These are phyloP conservation scores for Leucosporidium creatinivorum DNA, from an alignment of 768 basidiomycete species.

Conservation along the genomic window DNA sequence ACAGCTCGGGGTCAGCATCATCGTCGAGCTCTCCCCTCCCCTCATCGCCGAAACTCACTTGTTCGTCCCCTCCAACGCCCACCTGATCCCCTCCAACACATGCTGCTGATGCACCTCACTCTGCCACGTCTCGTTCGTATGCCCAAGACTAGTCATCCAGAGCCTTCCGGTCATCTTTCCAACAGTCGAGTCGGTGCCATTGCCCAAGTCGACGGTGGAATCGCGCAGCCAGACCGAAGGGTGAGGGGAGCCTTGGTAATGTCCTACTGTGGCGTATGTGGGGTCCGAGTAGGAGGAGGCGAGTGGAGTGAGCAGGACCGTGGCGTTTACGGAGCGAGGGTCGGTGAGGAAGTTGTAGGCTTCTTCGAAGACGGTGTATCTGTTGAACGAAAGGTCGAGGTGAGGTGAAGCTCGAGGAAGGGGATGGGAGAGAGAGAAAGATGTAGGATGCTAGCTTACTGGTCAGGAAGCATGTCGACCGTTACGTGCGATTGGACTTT, in stretches of 20 bases:
- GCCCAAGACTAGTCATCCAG: slow-evolving; percentile 19
- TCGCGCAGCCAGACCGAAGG: slow-evolving; percentile 28
- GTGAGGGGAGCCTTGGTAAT: slow-evolving; percentile 23
- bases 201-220: slow-evolving; percentile 18
- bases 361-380: slow-evolving; percentile 38
- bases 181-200: slow-evolving; percentile 11
- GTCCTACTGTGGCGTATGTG: not conserved
- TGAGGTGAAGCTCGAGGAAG: too few relatives aligned
- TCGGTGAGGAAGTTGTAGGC: slow-evolving; percentile 44
- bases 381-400: too few relatives aligned
- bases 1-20: too few relatives aligned
- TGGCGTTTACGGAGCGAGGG: slow-evolving; percentile 41
- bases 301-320: slow-evolving; percentile 42
- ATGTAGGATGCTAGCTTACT: slow-evolving; percentile 33
- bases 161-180: slow-evolving; percentile 19
- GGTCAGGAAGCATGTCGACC: slow-evolving; percentile 40
- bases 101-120: slow-evolving; percentile 8
- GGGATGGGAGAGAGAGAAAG: slow-evolving; percentile 25
- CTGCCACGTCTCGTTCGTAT: slow-evolving; percentile 14
- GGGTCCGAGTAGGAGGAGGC: slow-evolving; percentile 37
- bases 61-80: not conserved
- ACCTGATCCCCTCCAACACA: slow-evolving; percentile 14
- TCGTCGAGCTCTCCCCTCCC: too few relatives aligned
- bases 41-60: too few relatives aligned
- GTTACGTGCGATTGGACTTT: slow-evolving; percentile 41